Evolutionary conservation across 176 grass and related monocot genomes (phyloP), one percentile per base, ranked within the genome.

Genomic region (Musa beccarii): DNA sequence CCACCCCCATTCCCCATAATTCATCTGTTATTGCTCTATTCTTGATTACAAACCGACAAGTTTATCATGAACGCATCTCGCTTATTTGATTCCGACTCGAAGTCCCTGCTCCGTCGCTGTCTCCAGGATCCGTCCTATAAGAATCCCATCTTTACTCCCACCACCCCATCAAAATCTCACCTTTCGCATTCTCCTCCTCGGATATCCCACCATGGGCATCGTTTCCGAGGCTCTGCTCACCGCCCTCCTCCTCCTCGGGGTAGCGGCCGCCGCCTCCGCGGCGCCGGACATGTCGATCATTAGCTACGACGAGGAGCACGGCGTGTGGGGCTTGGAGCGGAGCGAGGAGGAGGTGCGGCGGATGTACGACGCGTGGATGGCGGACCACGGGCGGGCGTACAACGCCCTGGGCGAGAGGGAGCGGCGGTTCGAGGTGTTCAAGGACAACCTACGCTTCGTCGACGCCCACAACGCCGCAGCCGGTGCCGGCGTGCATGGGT

Each of bases 401-500:
- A 29, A 67, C 64, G 64, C 64, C 24, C 64, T 67, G 19, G 64
- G 64, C 24, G 64, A 67, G 64, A 28, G 1, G 8, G 23, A 67
- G 24, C 64, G 64, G 24, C 64, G 64, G 64, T 67, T 67, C 22
- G 64, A 67, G 64, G 22, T 29, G 22, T 67, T 67, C 64, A 20
- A 22, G 23, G 64, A 62, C 57, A 62, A 62, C 57, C 17, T 62
- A 4, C 57, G 57, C 15, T 62, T 62, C 57, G 57, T 62, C 22
- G 64, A 67, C 64, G 64, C 22, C 0, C 64, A 67, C 64, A 67
- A 67, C 11, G 64, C 64, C 64, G 26, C 9, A 2, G 64, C 64
- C 9, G 64, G 26, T 10, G 64, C 64, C 64, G 64, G 64, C 64
- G 25, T 13, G 64, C 64, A 67, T 23, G 24, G 23, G 2, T 72